phyloP scores from a whole-genome alignment of 1,139 yeast species.

The Blastobotrys niveus region DNA sequence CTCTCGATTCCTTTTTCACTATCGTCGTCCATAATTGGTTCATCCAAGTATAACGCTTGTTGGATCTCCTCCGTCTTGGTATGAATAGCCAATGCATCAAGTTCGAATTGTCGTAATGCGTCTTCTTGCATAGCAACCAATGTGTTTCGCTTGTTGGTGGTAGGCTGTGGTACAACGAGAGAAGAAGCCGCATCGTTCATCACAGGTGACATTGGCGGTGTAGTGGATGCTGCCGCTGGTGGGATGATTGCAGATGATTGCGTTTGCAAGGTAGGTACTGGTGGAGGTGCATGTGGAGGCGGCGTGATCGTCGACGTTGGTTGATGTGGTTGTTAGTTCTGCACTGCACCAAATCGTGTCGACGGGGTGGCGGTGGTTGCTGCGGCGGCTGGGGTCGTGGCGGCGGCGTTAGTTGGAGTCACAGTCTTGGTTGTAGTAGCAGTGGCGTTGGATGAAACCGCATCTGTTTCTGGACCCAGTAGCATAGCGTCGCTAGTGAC shows the following conservation, averaged over 20 bases:
- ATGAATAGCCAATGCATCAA: constrained; percentile 7
- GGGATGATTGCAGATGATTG: too few relatives aligned
- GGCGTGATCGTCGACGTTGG: not conserved
- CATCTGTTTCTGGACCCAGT: not conserved
- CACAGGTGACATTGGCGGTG: not conserved
- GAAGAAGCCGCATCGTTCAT: too few relatives aligned
- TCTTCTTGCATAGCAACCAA: constrained; percentile 14
- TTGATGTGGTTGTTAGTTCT: constrained; percentile 2
- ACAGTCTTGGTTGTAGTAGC: not conserved
- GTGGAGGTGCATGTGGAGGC: not conserved
- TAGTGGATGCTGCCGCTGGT: not conserved
- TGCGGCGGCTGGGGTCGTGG: not conserved
- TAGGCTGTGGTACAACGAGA: not conserved
- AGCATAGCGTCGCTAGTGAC: too few relatives aligned
- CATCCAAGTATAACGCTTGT: constrained; percentile 14
- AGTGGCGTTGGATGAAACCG: not conserved
- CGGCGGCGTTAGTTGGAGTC: not conserved
- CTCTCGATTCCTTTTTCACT: constrained; percentile 11
- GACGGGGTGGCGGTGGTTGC: not conserved
- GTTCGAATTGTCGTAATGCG: constrained; percentile 14
- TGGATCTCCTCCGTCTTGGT: constrained; percentile 9
- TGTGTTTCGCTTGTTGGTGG: constrained; percentile 11
- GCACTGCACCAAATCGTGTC: constrained; percentile 3
- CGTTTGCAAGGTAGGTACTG: too few relatives aligned
- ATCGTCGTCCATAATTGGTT: constrained; percentile 9